Evolutionary conservation across 1,139 yeast species (phyloP).

Genomic region (Yamadazyma blattariae): DNA sequence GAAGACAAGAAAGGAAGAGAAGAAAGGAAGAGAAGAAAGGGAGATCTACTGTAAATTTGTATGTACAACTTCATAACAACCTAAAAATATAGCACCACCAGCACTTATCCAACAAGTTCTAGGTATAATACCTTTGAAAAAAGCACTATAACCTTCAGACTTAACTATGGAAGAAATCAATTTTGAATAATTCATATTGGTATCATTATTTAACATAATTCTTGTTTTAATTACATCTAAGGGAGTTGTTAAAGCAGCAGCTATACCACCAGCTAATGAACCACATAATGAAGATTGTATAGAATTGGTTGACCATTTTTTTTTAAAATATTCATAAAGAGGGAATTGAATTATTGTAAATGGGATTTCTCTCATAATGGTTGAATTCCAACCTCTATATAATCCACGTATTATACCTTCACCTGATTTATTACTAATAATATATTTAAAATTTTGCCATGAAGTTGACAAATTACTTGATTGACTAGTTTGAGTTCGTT

Average conservation of each 20-base stretch:
- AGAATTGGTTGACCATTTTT: conserved; percentile 40
- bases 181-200: conserved; percentile 42
- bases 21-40: no score
- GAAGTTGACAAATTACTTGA: conserved; percentile 52
- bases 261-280: conserved; percentile 88
- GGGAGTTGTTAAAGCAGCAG: conserved; percentile 94
- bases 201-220: conserved; percentile 65
- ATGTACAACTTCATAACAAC: conserved; percentile 80
- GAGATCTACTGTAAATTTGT: conserved; percentile 10
- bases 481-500: conserved; percentile 77
- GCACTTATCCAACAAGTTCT: conserved; percentile 97
- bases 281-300: conserved; percentile 68
- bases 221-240: conserved; percentile 90
- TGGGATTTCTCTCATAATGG: conserved; percentile 92
- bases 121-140: conserved; percentile 86
- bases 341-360: conserved; percentile 96
- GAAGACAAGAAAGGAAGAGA: no score
- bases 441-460: conserved; percentile 60
- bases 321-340: conserved; percentile 78
- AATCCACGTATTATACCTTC: conserved; percentile 78
- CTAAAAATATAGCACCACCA: conserved; percentile 96
- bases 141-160: conserved; percentile 69
- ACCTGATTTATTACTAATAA: conserved; percentile 58
- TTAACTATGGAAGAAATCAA: conserved; percentile 47
- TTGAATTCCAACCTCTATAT: conserved; percentile 90